Evolutionary conservation across 345 rosid species (phyloP).

Genomic region (Citrus australasica): DNA sequence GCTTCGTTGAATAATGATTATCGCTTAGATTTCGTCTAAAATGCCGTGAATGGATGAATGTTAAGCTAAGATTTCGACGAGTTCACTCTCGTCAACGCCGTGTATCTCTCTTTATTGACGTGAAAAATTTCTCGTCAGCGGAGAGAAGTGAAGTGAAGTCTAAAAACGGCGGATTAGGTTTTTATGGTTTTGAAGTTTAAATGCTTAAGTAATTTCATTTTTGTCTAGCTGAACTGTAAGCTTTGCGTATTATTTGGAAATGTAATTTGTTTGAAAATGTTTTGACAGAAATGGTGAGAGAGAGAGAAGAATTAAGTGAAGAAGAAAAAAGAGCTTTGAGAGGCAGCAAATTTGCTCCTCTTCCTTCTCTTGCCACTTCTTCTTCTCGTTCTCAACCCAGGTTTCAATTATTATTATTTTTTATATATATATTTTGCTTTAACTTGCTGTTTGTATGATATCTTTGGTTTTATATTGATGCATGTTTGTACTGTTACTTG

Average conservation of each 20-base stretch:
- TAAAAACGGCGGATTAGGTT: neutral
- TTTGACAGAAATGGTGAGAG: constrained; percentile 18
- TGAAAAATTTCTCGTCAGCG: neutral
- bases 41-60: neutral
- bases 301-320: constrained; percentile 64
- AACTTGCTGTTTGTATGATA: neutral
- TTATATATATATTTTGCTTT: neutral
- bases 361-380: constrained; percentile 46
- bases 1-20: neutral
- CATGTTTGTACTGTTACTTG: neutral
- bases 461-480: neutral
- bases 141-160: neutral
- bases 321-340: constrained; percentile 86
- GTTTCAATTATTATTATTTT: constrained; percentile 15
- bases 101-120: neutral
- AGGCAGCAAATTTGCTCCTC: constrained; percentile 98
- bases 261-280: neutral
- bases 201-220: no score
- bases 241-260: neutral
- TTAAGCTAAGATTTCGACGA: neutral
- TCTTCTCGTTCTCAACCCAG: constrained; percentile 53
- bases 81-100: neutral
- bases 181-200: neutral
- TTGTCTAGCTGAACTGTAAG: neutral
- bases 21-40: neutral